A percentile compares a stretch with the other conserved stretches of the same genome.
Evolutionary conservation across 768 basidiomycete genomes (phyloP).

Genomic region (Rhodosporidiobolus sp.): DNA sequence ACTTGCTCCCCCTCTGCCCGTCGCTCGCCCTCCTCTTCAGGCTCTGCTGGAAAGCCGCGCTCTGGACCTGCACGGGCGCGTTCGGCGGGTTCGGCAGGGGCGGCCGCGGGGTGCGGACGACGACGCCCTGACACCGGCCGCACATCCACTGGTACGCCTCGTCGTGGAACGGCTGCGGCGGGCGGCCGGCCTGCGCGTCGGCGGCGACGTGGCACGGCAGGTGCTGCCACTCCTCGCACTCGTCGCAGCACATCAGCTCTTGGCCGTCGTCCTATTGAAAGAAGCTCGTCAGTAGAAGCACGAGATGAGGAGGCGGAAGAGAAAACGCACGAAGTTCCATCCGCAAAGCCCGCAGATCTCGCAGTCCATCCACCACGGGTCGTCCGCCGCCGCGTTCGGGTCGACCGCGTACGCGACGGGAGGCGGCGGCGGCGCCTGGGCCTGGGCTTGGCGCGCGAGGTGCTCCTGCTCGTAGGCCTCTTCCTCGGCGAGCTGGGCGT

Average conservation of each 20-base stretch:
- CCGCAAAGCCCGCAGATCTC: constrained; percentile 48
- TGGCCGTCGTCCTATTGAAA: constrained; percentile 47
- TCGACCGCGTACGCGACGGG: background rate
- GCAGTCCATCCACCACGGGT: constrained; percentile 50
- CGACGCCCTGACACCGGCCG: constrained; percentile 9
- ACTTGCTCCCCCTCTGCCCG: background rate
- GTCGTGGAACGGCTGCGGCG: constrained; percentile 47
- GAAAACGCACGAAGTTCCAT: constrained; percentile 49
- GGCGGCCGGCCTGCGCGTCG: constrained; percentile 45
- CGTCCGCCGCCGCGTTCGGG: constrained; percentile 1
- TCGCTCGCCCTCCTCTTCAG: constrained; percentile 4
- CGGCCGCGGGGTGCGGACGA: constrained; percentile 10
- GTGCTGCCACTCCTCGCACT: constrained; percentile 52
- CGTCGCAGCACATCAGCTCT: constrained; percentile 50
- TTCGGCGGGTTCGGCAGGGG: constrained; percentile 17
- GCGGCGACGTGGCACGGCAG: constrained; percentile 48
- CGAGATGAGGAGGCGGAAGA: background rate
- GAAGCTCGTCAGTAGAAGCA: background rate
- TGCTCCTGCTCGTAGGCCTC: constrained; percentile 2
- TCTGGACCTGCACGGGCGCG: background rate
- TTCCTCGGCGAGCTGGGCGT: constrained; percentile 10
- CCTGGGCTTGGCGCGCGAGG: background rate
- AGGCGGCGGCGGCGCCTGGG: background rate
- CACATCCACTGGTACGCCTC: constrained; percentile 46
- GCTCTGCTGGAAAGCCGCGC: background rate